A percentile compares a stretch with the other conserved stretches of the same genome.
phyloP scores from a whole-genome alignment of 148 eudicot genomes.

The Heliosperma pusillum region DNA sequence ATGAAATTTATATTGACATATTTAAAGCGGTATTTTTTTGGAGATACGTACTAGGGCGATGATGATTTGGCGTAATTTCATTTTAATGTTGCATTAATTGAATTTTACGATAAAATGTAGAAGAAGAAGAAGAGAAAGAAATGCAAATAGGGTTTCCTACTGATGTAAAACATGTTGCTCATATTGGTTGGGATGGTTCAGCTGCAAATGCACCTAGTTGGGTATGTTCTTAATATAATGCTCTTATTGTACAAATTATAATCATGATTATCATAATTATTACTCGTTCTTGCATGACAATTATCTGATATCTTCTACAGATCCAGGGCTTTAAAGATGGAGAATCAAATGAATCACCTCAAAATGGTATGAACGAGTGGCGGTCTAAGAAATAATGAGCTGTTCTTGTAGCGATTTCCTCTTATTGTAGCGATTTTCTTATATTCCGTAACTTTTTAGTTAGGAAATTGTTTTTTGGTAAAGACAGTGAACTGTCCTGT shows the following conservation, averaged over 20 bases:
- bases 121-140: conserved; percentile 36
- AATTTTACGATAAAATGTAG: conserved; percentile 32
- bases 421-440: too few species aligned
- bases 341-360: conserved; percentile 5
- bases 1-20: too few species aligned
- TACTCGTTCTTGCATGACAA: background rate
- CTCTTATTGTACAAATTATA: background rate
- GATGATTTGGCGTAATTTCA: background rate
- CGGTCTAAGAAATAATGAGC: too few species aligned
- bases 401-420: too few species aligned
- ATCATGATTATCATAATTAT: background rate
- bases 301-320: conserved; percentile 8
- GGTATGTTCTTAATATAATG: conserved; percentile 19
- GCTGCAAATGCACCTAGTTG: conserved; percentile 43
- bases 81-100: background rate
- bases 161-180: conserved; percentile 54
- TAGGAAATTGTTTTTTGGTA: too few species aligned
- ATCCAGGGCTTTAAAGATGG: conserved; percentile 24
- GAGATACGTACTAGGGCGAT: too few species aligned
- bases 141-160: conserved; percentile 46
- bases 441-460: background rate
- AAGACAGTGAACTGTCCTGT: too few species aligned
- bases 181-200: conserved; percentile 57
- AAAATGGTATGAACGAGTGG: conserved; percentile 21
- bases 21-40: too few species aligned